phyloP scores from a whole-genome alignment of 306 rosid genomes.

The Hippophae gyantsensis region DNA sequence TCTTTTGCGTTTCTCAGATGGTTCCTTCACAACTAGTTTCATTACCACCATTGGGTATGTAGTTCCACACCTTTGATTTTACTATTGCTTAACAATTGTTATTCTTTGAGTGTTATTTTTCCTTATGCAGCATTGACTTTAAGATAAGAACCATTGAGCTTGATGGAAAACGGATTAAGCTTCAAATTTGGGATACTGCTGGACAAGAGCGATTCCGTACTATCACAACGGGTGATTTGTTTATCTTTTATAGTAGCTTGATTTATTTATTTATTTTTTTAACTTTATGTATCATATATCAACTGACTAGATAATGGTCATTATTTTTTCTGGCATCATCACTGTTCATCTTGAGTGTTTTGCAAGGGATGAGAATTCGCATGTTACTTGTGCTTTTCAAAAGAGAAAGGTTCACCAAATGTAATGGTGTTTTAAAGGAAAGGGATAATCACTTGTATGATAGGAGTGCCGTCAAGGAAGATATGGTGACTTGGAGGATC shows the following conservation, averaged over 20 bases:
- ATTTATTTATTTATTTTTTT: neutral
- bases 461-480: too few relatives aligned
- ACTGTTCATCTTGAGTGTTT: too few relatives aligned
- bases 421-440: too few relatives aligned
- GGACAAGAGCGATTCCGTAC: slow-evolving; percentile 97
- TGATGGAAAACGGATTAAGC: slow-evolving; percentile 86
- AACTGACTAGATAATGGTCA: too few relatives aligned
- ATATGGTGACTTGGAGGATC: too few relatives aligned
- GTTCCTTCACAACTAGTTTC: slow-evolving; percentile 89
- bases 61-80: slow-evolving; percentile 12
- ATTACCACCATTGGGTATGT: slow-evolving; percentile 91
- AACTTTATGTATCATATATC: too few relatives aligned
- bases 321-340: too few relatives aligned
- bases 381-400: too few relatives aligned
- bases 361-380: too few relatives aligned
- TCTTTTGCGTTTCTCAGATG: slow-evolving; percentile 93
- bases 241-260: slow-evolving; percentile 5
- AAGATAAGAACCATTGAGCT: slow-evolving; percentile 88
- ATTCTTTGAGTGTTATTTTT: slow-evolving; percentile 14
- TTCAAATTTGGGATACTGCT: slow-evolving; percentile 98
- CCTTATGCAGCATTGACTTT: slow-evolving; percentile 73
- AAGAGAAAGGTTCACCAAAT: too few relatives aligned
- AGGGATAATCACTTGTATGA: too few relatives aligned
- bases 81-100: neutral
- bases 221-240: slow-evolving; percentile 69